Percentiles rank a stretch among this genome's conserved stretches.
These are phyloP conservation scores for Phialophora tarda DNA, from an alignment of 2,329 filamentous ascomycete genomes.

Conservation along the genomic window DNA sequence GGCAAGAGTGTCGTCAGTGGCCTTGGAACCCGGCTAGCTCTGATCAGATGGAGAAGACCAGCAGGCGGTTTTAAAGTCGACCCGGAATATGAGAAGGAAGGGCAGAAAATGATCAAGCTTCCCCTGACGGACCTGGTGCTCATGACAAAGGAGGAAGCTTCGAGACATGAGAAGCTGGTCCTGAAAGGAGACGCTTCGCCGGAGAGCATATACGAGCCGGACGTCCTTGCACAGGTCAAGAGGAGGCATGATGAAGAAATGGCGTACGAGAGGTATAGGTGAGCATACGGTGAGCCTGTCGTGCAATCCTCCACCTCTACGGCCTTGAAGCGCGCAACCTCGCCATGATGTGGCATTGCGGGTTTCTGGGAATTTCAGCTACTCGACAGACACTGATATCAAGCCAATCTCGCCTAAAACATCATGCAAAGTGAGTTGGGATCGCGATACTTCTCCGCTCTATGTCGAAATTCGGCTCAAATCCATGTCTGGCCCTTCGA, in stretches of 20 bases:
- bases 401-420: neutral
- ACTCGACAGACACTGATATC: neutral
- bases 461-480: neutral
- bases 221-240: constrained; percentile 71
- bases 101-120: constrained; percentile 77
- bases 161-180: constrained; percentile 78
- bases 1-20: constrained; percentile 84
- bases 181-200: constrained; percentile 70
- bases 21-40: constrained; percentile 74
- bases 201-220: constrained; percentile 75
- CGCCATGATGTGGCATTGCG: neutral
- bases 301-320: neutral
- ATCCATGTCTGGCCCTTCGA: neutral
- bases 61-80: constrained; percentile 65
- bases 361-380: neutral
- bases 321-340: neutral
- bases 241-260: constrained; percentile 70
- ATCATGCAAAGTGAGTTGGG: neutral
- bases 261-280: constrained; percentile 58
- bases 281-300: neutral
- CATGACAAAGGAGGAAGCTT: constrained; percentile 88
- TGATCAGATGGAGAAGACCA: constrained; percentile 81
- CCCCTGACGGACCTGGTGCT: constrained; percentile 75
- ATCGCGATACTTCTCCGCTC: neutral
- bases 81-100: constrained; percentile 62